phyloP scores from a whole-genome alignment of 139 green algal genomes.

The Chlamydomonas eustigma region DNA sequence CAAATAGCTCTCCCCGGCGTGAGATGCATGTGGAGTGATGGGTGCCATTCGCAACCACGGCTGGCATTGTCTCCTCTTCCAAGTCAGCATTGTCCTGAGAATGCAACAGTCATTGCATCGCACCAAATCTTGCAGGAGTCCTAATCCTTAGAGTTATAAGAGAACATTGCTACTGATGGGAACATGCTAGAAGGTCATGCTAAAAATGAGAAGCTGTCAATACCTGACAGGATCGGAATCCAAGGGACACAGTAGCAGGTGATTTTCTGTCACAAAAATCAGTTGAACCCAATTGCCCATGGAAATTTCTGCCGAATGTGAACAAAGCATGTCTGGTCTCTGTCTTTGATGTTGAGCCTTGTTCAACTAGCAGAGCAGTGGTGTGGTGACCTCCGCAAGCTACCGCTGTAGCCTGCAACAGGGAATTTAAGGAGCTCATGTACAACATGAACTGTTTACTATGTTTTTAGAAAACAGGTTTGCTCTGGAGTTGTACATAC shows the following conservation, averaged over 20 bases:
- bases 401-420: constrained; percentile 61
- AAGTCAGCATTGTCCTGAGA: constrained; percentile 30
- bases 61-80: constrained; percentile 62
- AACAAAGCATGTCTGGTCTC: constrained; percentile 8
- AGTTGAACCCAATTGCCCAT: constrained; percentile 71
- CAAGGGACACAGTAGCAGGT: constrained; percentile 31
- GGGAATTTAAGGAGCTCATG: too few species aligned
- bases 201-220: not conserved
- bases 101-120: constrained; percentile 6
- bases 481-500: too few species aligned
- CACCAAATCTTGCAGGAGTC: too few species aligned
- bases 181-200: not conserved
- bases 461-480: too few species aligned
- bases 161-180: not conserved
- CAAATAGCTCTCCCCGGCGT: constrained; percentile 64
- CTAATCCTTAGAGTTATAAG: not conserved
- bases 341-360: not conserved
- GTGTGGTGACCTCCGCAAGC: constrained; percentile 64
- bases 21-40: constrained; percentile 61
- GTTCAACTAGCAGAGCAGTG: not conserved
- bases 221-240: constrained; percentile 42
- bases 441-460: too few species aligned
- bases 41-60: constrained; percentile 62
- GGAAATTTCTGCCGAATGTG: constrained; percentile 43
- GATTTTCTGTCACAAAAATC: constrained; percentile 29